Evolutionary conservation across 106 monocot genomes (phyloP).

Genomic region (Posidonia australis): DNA sequence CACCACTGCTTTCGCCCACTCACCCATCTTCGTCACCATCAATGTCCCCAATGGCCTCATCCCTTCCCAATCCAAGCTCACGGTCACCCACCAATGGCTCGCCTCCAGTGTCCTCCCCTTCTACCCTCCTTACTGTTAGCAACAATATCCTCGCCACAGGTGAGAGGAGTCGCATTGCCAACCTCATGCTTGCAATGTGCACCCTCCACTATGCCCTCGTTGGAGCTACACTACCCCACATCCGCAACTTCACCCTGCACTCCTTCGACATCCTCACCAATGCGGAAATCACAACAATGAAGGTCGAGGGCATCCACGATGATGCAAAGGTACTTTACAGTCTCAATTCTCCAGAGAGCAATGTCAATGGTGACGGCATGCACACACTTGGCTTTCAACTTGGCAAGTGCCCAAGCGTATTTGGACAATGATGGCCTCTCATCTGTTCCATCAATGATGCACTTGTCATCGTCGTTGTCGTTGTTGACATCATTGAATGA

Average conservation of each 20-base stretch:
- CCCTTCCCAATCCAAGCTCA: conserved; percentile 34
- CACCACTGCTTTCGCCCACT: conserved; percentile 80
- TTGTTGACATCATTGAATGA: conserved; percentile 19
- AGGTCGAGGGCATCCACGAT: conserved; percentile 22
- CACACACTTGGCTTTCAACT: conserved; percentile 19
- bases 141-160: conserved; percentile 64
- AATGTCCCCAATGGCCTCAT: conserved; percentile 61
- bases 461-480: conserved; percentile 16
- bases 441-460: conserved; percentile 15
- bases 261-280: conserved; percentile 58
- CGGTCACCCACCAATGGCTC: conserved; percentile 48
- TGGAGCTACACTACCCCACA: conserved; percentile 18
- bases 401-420: conserved; percentile 21
- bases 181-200: conserved; percentile 75
- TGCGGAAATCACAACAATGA: no score
- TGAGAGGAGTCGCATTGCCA: conserved; percentile 45
- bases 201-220: conserved; percentile 41
- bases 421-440: conserved; percentile 17
- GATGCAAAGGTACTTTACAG: conserved; percentile 19
- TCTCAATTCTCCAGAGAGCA: conserved; percentile 23
- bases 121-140: conserved; percentile 52
- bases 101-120: conserved; percentile 55
- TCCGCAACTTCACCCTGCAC: conserved; percentile 77
- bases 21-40: conserved; percentile 45
- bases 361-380: conserved; percentile 22